These are phyloP conservation scores for Amaranthus tricolor DNA, from an alignment of 179 eudicot species.

Conservation along the genomic window DNA sequence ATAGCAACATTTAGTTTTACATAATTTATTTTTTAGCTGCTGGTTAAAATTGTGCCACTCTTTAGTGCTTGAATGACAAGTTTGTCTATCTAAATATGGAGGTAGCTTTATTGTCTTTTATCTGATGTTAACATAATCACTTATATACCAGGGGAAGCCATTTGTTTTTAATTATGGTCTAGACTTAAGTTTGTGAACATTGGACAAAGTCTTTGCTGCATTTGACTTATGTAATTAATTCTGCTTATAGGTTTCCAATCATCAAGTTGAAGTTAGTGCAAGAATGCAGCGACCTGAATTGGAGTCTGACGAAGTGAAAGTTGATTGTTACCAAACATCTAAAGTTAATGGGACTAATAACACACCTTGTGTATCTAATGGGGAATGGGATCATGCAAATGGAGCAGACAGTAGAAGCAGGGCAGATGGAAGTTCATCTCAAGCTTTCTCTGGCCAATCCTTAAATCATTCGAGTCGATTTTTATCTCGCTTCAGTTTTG, in stretches of 20 bases:
- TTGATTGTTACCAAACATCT: conserved; percentile 38
- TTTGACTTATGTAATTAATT: conserved; percentile 3
- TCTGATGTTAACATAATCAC: too few species aligned
- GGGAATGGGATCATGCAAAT: conserved; percentile 60
- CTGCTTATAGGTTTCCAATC: conserved; percentile 47
- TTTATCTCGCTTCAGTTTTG: conserved; percentile 74
- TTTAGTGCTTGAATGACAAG: background rate
- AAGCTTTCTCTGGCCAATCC: conserved; percentile 46
- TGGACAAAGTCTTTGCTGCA: background rate
- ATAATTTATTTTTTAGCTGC: background rate
- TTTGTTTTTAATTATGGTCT: background rate
- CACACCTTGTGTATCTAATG: conserved; percentile 36
- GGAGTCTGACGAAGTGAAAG: conserved; percentile 40
- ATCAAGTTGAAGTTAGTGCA: conserved; percentile 32
- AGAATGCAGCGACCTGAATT: conserved; percentile 33
- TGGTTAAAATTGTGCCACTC: background rate
- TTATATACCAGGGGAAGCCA: background rate
- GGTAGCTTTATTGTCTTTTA: background rate
- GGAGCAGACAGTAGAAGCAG: conserved; percentile 32
- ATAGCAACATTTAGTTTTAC: background rate
- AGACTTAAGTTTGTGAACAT: background rate
- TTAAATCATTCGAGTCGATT: conserved; percentile 58
- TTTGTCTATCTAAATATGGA: too few species aligned
- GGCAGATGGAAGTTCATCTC: conserved; percentile 52
- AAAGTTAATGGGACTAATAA: conserved; percentile 52